Evolutionary conservation across 2,329 filamentous ascomycete genomes (phyloP), one percentile per base, ranked within the genome.

Genomic region (Curvularia sp.): DNA sequence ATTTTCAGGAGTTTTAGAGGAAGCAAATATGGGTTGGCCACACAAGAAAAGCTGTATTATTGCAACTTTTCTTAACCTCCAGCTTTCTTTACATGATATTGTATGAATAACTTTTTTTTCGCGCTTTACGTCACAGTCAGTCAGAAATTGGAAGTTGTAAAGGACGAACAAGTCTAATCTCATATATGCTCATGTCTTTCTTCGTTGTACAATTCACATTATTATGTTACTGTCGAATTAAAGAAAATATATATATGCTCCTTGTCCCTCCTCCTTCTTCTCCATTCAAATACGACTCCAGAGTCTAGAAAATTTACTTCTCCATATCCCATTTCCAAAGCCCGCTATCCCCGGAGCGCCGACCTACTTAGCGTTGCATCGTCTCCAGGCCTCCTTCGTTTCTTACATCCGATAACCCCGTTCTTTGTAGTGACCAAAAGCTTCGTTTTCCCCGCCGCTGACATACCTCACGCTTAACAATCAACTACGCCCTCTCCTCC

Each of bases 1-100:
- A 47, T 56, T 52, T 47, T 10, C 8, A 52, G 48, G 48, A 28
- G 48, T 42, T 46, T 46, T n/a, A n/a, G 15, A 4, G 41, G 47
- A 34, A 10, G 25, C n/a, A 46, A 32, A 10, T 2, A 39, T 55
- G 15, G 15, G 34, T n/a, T 2, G 34, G 34, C 34, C 34, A n/a
- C 6, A 36, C n/a, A 36, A 18, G n/a, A n/a, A 36, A 36, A n/a
- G 34, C 15, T 36, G 15, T 18, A 27, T 15, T 34, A 15, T 6
- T 36, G 6, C 3, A 18, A 36, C 34, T 10, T 36, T 36, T 36
- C 15, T 36, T 36, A 34, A 15, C 32, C 3, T 34, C 12, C 13
- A 34, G 19, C 28, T 34, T 34, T 19, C 38, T 21, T 21, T 23
- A 21, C 13, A 41, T 9, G 3, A 36, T n/a, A 36, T 6, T 36